Base-by-base conservation (phyloP, 805 yeast genomes). In the Yueomyces sinensis region DNA sequence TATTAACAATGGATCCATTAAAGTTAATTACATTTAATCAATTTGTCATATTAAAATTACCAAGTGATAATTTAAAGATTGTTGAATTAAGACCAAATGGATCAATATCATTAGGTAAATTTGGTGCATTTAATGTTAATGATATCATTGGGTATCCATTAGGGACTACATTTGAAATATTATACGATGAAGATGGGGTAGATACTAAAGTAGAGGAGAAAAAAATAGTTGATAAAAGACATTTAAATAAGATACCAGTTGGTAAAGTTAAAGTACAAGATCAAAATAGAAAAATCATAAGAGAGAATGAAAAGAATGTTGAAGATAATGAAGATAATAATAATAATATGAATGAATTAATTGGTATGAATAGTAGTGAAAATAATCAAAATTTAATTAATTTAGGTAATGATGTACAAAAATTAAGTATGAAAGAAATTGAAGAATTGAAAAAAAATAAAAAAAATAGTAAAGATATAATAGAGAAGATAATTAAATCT, bases 151-250 rank as follows among this genome's bases (percentile, higher is more conserved):
- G 95, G 3, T 76, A 66, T 46, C 80, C 86, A 5, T 81, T 72
- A 49, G 98, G 97, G 1, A 89, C 82, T 44, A 74, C 94, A 1
- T 91, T 87, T 59, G 96, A 89, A 50, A 79, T 89, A 30, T 50
- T 66, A 20, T 82, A 74, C 30, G 52, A 52, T 27, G 24, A 20
- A 20, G 37, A 34, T 3, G 30, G 19, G 3, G 37, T 27, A 9
- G 39, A 35, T 9, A 16, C 34, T 18, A 41, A 40, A 7, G 33
- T 32, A 14, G 38, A 39, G 13, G 39, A 40, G n/a, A 34, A 42
- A 2, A 46, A 38, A 13, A 7, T 11, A 20, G 11, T 7, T 11
- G 31, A 35, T n/a, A 25, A 25, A n/a, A 11, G 15, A 13, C 13
- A 13, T 7, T n/a, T 6, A 25, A 41, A 45, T 25, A 43, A 44